Conservation (phyloP, 2,329 filamentous ascomycete genomes). For the Claviceps africana region DNA sequence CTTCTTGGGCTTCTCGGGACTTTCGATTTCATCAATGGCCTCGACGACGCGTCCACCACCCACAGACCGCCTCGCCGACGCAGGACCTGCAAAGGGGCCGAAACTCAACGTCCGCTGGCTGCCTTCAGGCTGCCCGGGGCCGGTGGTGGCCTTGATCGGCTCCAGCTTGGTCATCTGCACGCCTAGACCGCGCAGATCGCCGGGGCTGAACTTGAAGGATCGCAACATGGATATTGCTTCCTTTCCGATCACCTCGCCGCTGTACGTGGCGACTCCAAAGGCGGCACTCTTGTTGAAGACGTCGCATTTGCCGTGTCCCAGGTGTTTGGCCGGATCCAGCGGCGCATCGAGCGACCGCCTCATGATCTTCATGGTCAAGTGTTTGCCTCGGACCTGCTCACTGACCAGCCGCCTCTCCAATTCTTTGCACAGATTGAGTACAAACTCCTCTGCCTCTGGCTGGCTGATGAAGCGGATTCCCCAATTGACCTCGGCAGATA, state of each 20-base stretch:
- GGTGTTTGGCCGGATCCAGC: conserved; percentile 78
- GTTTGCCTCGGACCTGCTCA: conserved; percentile 73
- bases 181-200: conserved; percentile 83
- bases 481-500: conserved; percentile 97
- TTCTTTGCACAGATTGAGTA: conserved; percentile 72
- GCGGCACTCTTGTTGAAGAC: conserved; percentile 76
- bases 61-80: conserved; percentile 24
- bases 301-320: conserved; percentile 92
- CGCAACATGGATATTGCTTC: conserved; percentile 77
- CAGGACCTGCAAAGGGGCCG: conserved; percentile 33
- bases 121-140: conserved; percentile 34
- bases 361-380: conserved; percentile 93
- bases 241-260: conserved; percentile 54
- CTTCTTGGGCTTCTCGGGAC: conserved; percentile 19
- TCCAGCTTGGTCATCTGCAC: conserved; percentile 91
- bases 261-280: conserved; percentile 75
- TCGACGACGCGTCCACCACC: conserved; percentile 23
- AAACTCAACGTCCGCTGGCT: conserved; percentile 74
- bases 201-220: conserved; percentile 71
- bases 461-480: conserved; percentile 89
- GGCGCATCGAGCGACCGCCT: conserved; percentile 73
- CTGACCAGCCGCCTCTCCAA: conserved; percentile 66
- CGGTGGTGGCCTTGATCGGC: conserved; percentile 45
- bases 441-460: conserved; percentile 84
- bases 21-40: conserved; percentile 36